These are phyloP conservation scores for Thalia dealbata DNA, from an alignment of 176 grass and related monocot species.

Conservation along the genomic window DNA sequence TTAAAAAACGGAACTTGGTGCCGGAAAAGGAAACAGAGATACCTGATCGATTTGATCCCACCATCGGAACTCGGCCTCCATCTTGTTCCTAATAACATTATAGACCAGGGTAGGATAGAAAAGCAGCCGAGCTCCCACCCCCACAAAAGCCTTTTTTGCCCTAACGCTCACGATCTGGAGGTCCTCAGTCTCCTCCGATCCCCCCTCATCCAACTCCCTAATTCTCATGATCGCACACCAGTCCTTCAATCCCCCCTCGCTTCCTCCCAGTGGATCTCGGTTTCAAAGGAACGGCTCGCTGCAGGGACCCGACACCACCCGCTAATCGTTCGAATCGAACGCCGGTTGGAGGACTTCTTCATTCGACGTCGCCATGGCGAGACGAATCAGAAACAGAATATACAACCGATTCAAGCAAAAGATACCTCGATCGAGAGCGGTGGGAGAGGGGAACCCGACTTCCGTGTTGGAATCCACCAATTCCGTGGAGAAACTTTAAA, in stretches of 20 bases:
- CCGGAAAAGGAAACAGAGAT: background rate
- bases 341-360: background rate
- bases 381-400: background rate
- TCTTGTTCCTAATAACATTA: constrained; percentile 20
- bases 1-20: background rate
- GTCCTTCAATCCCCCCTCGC: background rate
- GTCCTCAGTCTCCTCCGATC: background rate
- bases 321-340: constrained; percentile 5
- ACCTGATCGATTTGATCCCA: constrained; percentile 22
- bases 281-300: background rate
- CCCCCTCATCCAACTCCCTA: background rate
- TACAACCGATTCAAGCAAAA: background rate
- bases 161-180: background rate
- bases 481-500: background rate
- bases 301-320: background rate
- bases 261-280: background rate
- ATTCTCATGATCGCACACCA: background rate
- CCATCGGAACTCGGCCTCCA: constrained; percentile 15
- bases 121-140: constrained; percentile 13
- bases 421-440: constrained; percentile 7
- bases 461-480: background rate
- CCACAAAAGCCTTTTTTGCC: constrained; percentile 15
- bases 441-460: background rate
- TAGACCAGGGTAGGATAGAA: constrained; percentile 16
- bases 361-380: background rate